Percentiles rank a stretch among this genome's conserved stretches.
Evolutionary conservation across 2,329 filamentous ascomycete genomes (phyloP).

Genomic region (Colletotrichum higginsianum): DNA sequence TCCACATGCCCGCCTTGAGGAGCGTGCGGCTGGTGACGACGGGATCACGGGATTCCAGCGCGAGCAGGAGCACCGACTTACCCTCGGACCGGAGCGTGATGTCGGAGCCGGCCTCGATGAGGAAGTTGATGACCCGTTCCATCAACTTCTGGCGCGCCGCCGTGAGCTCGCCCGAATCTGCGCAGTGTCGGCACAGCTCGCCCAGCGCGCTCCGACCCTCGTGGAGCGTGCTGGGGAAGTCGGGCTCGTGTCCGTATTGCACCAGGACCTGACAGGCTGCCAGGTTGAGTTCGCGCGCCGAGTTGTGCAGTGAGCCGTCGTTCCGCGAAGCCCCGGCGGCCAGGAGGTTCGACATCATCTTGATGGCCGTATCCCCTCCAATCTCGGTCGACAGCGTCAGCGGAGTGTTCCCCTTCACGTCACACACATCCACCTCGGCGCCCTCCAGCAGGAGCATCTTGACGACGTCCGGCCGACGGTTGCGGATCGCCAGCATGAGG

Average conservation of each 20-base stretch:
- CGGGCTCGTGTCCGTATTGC: conserved; percentile 72
- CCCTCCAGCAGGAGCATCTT: conserved; percentile 70
- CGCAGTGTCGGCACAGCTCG: conserved; percentile 73
- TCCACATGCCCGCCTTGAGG: conserved; percentile 76
- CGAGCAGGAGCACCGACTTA: conserved; percentile 72
- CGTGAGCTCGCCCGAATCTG: conserved; percentile 61
- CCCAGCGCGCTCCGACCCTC: conserved; percentile 74
- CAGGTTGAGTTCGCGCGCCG: conserved; percentile 71
- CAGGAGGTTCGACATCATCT: conserved; percentile 69
- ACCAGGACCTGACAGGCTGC: conserved; percentile 70
- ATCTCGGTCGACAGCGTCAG: conserved; percentile 72
- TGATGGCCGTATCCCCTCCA: conserved; percentile 66
- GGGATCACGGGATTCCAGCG: conserved; percentile 70
- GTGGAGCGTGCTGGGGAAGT: conserved; percentile 75
- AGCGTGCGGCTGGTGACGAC: conserved; percentile 70
- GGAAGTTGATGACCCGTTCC: conserved; percentile 69
- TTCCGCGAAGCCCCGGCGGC: conserved; percentile 70
- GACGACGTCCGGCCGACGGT: conserved; percentile 70
- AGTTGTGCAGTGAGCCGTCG: conserved; percentile 78
- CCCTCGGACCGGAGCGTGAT: conserved; percentile 68
- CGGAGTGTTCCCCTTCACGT: conserved; percentile 71
- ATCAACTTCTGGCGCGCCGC: conserved; percentile 66
- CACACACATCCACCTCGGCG: conserved; percentile 72
- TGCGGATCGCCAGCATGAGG: conserved; percentile 71
- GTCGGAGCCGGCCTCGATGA: conserved; percentile 72